Conservation (phyloP, 2,329 filamentous ascomycete species). For the Fusarium tanahbumbuense region DNA sequence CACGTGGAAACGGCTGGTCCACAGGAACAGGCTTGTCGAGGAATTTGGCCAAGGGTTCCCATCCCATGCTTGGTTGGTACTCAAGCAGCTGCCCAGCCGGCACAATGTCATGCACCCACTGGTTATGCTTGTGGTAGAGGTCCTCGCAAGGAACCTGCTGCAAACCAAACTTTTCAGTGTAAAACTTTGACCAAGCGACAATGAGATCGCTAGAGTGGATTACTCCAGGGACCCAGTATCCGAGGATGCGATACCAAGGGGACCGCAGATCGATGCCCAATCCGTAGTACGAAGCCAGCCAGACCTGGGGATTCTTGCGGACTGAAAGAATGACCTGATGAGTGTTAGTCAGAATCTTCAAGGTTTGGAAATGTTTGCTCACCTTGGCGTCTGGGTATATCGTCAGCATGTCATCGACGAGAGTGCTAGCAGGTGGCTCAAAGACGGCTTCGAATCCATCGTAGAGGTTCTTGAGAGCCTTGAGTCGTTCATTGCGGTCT, state of each 20-base stretch:
- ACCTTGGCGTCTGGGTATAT: conserved; percentile 34
- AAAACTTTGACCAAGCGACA: conserved; percentile 30
- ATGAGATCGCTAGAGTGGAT: conserved; percentile 38
- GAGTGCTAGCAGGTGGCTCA: conserved; percentile 33
- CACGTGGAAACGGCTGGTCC: conserved; percentile 26
- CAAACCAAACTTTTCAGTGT: conserved; percentile 24
- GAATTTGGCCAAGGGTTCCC: conserved; percentile 28
- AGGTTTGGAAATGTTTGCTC: neutral
- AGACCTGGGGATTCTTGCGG: conserved; percentile 35
- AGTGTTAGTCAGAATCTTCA: neutral
- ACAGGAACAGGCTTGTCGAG: conserved; percentile 14
- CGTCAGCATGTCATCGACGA: conserved; percentile 34
- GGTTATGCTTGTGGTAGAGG: conserved; percentile 32
- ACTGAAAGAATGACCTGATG: conserved; percentile 30
- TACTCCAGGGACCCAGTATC: conserved; percentile 35
- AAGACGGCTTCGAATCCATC: conserved; percentile 38
- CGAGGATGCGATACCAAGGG: conserved; percentile 24
- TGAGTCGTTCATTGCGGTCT: conserved; percentile 32
- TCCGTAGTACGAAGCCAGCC: conserved; percentile 35
- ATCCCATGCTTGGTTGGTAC: conserved; percentile 38
- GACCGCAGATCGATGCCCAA: conserved; percentile 37
- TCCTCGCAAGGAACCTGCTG: conserved; percentile 22
- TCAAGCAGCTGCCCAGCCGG: conserved; percentile 25
- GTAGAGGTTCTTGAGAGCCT: conserved; percentile 29
- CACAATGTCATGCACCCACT: conserved; percentile 33